phyloP scores from a whole-genome alignment of 1,284 basidiomycete genomes.

The Leccinum glutinopallens region DNA sequence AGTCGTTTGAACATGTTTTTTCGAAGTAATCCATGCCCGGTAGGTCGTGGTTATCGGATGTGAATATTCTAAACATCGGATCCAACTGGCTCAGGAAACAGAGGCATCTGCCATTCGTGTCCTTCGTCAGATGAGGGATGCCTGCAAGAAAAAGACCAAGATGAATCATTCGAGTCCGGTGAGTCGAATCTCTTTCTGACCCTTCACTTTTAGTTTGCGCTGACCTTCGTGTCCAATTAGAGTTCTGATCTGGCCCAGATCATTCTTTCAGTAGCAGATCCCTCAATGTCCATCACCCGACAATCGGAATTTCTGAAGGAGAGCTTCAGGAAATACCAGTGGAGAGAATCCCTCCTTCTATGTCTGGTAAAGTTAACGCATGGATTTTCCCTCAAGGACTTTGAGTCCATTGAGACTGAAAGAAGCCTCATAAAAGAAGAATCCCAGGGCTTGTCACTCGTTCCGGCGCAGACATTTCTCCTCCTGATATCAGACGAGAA shows the following conservation, averaged over 20 bases:
- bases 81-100: not conserved
- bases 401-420: not conserved
- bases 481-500: not conserved
- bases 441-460: not conserved
- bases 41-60: not conserved
- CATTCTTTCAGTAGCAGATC: not conserved
- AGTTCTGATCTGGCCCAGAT: not conserved
- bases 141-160: not conserved
- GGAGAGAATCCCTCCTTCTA: slow-evolving; percentile 10
- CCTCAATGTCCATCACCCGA: not conserved
- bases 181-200: not conserved
- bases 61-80: not conserved
- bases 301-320: not conserved
- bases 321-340: slow-evolving; percentile 20
- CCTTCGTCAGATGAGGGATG: not conserved
- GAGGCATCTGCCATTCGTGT: not conserved
- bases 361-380: not conserved
- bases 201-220: not conserved
- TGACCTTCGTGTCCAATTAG: not conserved
- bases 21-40: not conserved
- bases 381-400: not conserved
- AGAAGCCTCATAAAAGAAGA: not conserved
- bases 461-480: not conserved
- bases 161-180: not conserved
- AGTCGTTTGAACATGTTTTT: not conserved